Conservation (phyloP, 768 basidiomycete genomes). For the Russula abietina region DNA sequence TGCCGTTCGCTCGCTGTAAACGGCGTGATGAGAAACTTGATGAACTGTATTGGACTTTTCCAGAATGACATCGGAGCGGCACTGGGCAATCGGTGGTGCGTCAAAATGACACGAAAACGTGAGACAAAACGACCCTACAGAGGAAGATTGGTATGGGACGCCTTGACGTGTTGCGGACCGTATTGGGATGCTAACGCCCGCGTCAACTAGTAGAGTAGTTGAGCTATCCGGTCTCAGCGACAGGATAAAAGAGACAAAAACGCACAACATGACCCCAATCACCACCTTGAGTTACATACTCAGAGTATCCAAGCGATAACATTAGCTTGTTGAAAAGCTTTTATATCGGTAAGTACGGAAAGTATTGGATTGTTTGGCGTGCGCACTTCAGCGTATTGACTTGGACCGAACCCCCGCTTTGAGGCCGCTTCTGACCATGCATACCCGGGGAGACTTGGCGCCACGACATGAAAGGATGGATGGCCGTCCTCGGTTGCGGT, state of each 20-base stretch:
- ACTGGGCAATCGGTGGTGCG: neutral
- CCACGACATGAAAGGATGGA: constrained; percentile 60
- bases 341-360: neutral
- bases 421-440: constrained; percentile 53
- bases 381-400: constrained; percentile 28
- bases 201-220: constrained; percentile 27
- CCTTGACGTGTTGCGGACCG: constrained; percentile 32
- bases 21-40: constrained; percentile 30
- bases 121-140: constrained; percentile 23
- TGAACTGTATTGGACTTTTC: constrained; percentile 29
- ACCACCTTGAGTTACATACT: constrained; percentile 43
- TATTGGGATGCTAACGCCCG: constrained; percentile 27
- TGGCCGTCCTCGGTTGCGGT: constrained; percentile 36
- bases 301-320: constrained; percentile 28
- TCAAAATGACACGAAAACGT: neutral
- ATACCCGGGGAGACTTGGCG: constrained; percentile 51
- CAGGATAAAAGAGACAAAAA: neutral
- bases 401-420: constrained; percentile 28
- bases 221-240: neutral
- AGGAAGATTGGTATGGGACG: constrained; percentile 33
- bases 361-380: neutral
- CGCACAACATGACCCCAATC: constrained; percentile 41
- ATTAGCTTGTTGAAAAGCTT: constrained; percentile 27
- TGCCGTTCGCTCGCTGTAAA: constrained; percentile 30
- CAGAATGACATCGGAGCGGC: neutral